Evolutionary conservation across 2,329 filamentous ascomycete genomes (phyloP), one percentile per base, ranked within the genome.

Genomic region (Zopfia rhizophila): DNA sequence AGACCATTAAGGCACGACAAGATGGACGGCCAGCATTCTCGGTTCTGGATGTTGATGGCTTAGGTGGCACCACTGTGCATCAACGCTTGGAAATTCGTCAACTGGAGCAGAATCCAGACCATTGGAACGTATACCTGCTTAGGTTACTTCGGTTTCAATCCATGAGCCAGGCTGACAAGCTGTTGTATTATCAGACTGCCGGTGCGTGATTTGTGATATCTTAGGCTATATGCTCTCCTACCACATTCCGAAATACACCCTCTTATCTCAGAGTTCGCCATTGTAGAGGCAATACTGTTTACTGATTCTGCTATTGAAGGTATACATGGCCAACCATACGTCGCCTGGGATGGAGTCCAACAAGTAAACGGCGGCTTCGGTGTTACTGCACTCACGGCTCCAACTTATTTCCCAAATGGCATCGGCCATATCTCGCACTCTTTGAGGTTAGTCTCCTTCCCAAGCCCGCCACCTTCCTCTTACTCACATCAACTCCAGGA

Each of bases 401-500:
- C 1, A 84, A 89, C 28, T 73, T 94, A 11, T 93, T 95, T 64
- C 82, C 87, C 14, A 82, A 85, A 21, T 95, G 90, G 90, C 90
- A 95, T 75, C 81, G 90, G 17, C 88, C 90, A 1, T 94, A 93
- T 67, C 75, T 93, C 30, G 76, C 81, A 7, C 72, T 87, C 2
- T 82, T 78, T 47, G 78, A 87, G 73, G 80, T 82, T 58, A 35
- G 53, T 38, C 11, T 44, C 36, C 24, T 8, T 4, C 7, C 6
- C 5, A 19, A 7, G 12, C 7, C 7, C 6, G 11, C 8, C 13
- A 14, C 13, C 11, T 36, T 16, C 19, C 30, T 13, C 29, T 53
- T n/a, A 53, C 38, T 44, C 36, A 53, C 14, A 23, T 5, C 1
- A 7, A 5, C 3, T 30, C 16, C 48, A 76, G 70, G 71, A 77